Evolutionary conservation across 441 rosid genomes (phyloP).

Genomic region (Mallotus japonicus): DNA sequence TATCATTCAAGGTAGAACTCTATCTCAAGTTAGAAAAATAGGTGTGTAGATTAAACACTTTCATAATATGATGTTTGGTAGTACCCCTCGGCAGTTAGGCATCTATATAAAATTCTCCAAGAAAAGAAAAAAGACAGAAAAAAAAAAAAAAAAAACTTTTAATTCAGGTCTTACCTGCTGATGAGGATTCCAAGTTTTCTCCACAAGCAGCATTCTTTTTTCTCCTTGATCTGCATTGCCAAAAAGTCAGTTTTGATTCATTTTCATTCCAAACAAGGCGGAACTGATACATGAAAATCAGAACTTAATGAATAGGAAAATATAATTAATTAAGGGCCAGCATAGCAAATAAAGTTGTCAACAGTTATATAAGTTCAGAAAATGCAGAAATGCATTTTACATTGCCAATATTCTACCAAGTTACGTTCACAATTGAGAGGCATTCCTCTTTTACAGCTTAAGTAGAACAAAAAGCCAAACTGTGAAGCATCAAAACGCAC

Average conservation of each 20-base stretch:
- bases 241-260: background rate
- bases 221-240: slow-evolving; percentile 70
- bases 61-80: no score
- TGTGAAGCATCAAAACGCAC: background rate
- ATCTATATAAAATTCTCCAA: background rate
- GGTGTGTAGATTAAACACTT: no score
- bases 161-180: slow-evolving; percentile 44
- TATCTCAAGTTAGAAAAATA: no score
- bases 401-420: background rate
- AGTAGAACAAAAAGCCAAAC: background rate
- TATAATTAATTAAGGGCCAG: no score
- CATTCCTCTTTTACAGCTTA: background rate
- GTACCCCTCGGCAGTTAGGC: background rate
- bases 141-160: no score
- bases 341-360: no score
- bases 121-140: background rate
- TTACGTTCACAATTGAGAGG: no score
- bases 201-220: slow-evolving; percentile 76
- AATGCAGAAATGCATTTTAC: background rate
- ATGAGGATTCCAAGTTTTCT: slow-evolving; percentile 67
- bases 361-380: no score
- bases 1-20: no score
- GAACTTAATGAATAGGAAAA: no score
- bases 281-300: no score
- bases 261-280: no score